phyloP scores from a whole-genome alignment of 2,329 filamentous ascomycete species.

The Microdochium bolleyi region DNA sequence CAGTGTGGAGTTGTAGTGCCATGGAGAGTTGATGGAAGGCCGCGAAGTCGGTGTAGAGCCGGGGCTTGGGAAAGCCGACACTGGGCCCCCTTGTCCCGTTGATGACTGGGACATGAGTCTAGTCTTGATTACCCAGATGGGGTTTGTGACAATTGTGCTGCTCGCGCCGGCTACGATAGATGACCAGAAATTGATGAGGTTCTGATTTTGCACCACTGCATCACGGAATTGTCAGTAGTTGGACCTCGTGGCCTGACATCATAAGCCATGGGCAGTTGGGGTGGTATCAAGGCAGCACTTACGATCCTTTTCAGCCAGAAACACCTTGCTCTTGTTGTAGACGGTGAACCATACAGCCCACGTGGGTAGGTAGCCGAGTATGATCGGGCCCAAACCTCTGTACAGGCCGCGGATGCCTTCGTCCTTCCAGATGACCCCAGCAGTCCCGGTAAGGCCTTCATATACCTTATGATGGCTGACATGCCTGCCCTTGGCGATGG shows the following conservation, averaged over 20 bases:
- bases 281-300: slow-evolving; percentile 15
- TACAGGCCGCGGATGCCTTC: slow-evolving; percentile 90
- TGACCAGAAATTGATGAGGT: slow-evolving; percentile 77
- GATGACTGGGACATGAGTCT: slow-evolving; percentile 86
- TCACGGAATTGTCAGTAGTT: not conserved
- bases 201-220: slow-evolving; percentile 51
- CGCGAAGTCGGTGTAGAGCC: slow-evolving; percentile 46
- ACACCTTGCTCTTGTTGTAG: slow-evolving; percentile 81
- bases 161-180: slow-evolving; percentile 86
- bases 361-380: slow-evolving; percentile 90
- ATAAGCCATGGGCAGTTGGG: not conserved
- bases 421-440: slow-evolving; percentile 74
- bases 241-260: slow-evolving; percentile 3
- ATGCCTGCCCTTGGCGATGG: slow-evolving; percentile 38
- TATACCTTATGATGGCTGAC: slow-evolving; percentile 58
- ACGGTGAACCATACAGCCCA: slow-evolving; percentile 98
- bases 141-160: slow-evolving; percentile 91
- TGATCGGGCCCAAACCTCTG: slow-evolving; percentile 85
- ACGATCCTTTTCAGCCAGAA: slow-evolving; percentile 61
- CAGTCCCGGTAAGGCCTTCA: slow-evolving; percentile 80
- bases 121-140: slow-evolving; percentile 99
- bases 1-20: slow-evolving; percentile 84
- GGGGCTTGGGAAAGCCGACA: slow-evolving; percentile 37
- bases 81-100: slow-evolving; percentile 35
- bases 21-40: slow-evolving; percentile 57